These are phyloP conservation scores for Mariannaea elegans DNA, from an alignment of 2,329 filamentous ascomycete genomes.

Conservation along the genomic window DNA sequence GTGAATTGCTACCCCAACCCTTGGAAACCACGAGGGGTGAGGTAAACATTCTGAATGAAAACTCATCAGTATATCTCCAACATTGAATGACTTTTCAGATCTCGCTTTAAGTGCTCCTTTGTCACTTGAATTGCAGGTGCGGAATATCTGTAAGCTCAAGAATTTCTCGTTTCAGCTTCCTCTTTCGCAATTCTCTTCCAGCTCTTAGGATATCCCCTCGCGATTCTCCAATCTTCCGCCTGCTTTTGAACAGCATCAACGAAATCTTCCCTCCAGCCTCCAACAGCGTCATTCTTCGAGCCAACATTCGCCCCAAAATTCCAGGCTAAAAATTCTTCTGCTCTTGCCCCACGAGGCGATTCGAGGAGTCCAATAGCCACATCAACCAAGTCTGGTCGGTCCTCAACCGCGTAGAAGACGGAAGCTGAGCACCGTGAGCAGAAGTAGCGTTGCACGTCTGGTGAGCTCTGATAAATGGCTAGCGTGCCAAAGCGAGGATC, in stretches of 20 bases:
- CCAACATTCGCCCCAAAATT: conserved; percentile 41
- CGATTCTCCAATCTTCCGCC: conserved; percentile 34
- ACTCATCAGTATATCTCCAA: too few species aligned
- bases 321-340: conserved; percentile 56
- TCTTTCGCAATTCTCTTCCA: conserved; percentile 22
- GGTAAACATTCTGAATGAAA: too few species aligned
- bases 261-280: conserved; percentile 29
- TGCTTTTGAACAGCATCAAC: conserved; percentile 20
- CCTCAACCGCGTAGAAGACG: conserved; percentile 55
- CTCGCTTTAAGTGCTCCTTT: too few species aligned
- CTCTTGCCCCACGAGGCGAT: conserved; percentile 55
- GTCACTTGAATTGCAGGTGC: too few species aligned
- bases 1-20: too few species aligned
- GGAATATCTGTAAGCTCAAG: too few species aligned
- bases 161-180: background rate
- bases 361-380: conserved; percentile 56
- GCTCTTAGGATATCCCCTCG: conserved; percentile 16
- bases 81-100: too few species aligned
- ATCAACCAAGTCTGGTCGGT: conserved; percentile 51
- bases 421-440: conserved; percentile 57
- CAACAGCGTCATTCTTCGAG: conserved; percentile 15
- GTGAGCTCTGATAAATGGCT: conserved; percentile 52
- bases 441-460: conserved; percentile 57
- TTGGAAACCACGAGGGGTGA: too few species aligned
- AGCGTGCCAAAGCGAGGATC: conserved; percentile 54